Base-by-base conservation (phyloP, 2,329 filamentous ascomycete species). In the Fusarium tjaetaba region DNA sequence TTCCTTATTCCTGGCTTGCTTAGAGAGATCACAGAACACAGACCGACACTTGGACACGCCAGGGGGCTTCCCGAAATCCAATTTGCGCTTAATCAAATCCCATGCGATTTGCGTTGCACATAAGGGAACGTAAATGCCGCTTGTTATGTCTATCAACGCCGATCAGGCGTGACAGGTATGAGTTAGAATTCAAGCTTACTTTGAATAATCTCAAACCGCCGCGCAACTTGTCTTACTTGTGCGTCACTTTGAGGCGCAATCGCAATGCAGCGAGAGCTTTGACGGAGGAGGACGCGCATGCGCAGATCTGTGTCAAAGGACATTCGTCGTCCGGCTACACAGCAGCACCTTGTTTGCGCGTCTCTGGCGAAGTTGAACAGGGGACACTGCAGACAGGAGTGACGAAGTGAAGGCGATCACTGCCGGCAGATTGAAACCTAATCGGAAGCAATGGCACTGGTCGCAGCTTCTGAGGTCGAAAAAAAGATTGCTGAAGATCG, bases 101-200 rank as follows among this genome's bases (percentile, higher is more conserved):
- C 66, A 71, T 71, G 67, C 55, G 71, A 57, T 68, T 51, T 71
- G 28, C 42, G 55, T 65, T 55, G 71, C 67, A 73, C 71, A 52
- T 36, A 61, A 22, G 38, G 46, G 48, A 48, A 63, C 49, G 62
- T 68, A 68, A 64, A 68, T 65, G 61, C 58, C 58, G 71, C 58
- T 64, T 41, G 56, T 34, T 34, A 67, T 70, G 53, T 73, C 74
- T 71, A 73, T 76, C 62, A 45, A 64, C 56, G 69, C 55, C 69
- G 67, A 74, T 70, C 71, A 56, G 62, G 62, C 45, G 63, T 65
- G 58, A 68, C 73, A 67, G 62, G 61, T 73, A 39, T 67, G 64
- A 66, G 65, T 64, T 77, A 76, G 68, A 77, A 70, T 76, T 77
- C 76, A 77, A 77, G 76, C 76, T 77, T 77, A 77, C 74, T 78